Evolutionary conservation across 495 filamentous ascomycete species (phyloP), one percentile per base, ranked within the genome.

Genomic region (Penicillium diatomitis): DNA sequence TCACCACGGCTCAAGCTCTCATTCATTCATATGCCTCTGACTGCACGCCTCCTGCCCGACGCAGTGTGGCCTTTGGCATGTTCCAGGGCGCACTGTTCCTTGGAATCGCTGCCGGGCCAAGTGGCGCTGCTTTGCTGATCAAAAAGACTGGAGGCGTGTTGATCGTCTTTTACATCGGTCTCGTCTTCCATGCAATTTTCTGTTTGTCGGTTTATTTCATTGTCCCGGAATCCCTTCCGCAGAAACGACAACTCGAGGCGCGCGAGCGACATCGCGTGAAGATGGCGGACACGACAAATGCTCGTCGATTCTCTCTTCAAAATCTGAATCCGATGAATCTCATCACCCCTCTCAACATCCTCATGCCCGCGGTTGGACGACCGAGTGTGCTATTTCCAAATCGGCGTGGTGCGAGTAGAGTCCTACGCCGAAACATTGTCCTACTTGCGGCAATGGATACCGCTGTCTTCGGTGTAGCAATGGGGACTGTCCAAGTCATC

Each of bases 1-100:
- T 96, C 65, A 90, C 87, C 3, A 77, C 85, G 1, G 82, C 78
- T 3, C 84, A 88, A 72, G 86, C 92, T 7, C 58, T 97, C 36
- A 80, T 78, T 27, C 80, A 90, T 58, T 85, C 91, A 0, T 98
- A 97, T 62, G 85, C 83, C 5, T 78, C 87, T 37, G 92, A 98
- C 61, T 95, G 88, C 65, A 91, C 92, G 8, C 71, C 82, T 10
- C 86, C 88, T 0, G 81, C 82, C 30, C 77, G 78, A 50, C 80
- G 92, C 12, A 87, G 83, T 41, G 84, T 92, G n/a, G 80, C 82
- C 27, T 95, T 98, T 63, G 90, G 86, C 3, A 88, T 87, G 54
- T 85, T 95, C 51, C 88, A 96, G 56, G 89, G 87, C 9, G 84
- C 82, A 55, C 72, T 98, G 10, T 98, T 95, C 58, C 75, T 78